phyloP scores from a whole-genome alignment of 176 grass and related monocot species.

The Phoenix roebelenii region DNA sequence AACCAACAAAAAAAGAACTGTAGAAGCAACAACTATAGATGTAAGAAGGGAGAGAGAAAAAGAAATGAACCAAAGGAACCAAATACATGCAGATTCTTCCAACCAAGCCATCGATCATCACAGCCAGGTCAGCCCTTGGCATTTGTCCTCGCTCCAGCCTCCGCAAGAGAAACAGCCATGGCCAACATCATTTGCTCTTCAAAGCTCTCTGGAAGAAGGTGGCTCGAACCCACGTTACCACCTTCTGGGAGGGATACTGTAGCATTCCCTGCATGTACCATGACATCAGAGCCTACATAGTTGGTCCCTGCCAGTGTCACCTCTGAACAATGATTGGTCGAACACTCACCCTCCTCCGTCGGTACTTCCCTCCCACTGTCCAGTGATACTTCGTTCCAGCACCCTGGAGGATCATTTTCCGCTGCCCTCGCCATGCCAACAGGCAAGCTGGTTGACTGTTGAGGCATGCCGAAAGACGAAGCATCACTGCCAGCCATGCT shows the following conservation, averaged over 20 bases:
- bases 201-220: constrained; percentile 61
- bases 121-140: constrained; percentile 73
- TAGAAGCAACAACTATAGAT: constrained; percentile 22
- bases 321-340: constrained; percentile 79
- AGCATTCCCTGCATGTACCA: constrained; percentile 36
- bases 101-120: constrained; percentile 33
- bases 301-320: constrained; percentile 61
- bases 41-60: constrained; percentile 25
- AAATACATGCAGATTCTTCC: neutral
- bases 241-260: constrained; percentile 32
- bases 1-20: constrained; percentile 40
- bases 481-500: constrained; percentile 34
- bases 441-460: constrained; percentile 30
- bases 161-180: constrained; percentile 74
- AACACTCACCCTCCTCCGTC: constrained; percentile 72
- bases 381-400: constrained; percentile 50
- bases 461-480: constrained; percentile 51
- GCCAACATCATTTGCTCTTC: constrained; percentile 99
- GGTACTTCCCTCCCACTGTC: constrained; percentile 44
- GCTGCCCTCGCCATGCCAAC: constrained; percentile 25
- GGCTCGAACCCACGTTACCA: constrained; percentile 37
- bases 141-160: constrained; percentile 55
- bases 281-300: constrained; percentile 64
- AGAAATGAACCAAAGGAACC: constrained; percentile 7
- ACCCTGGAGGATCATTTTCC: constrained; percentile 40